Conservation (phyloP, 345 rosid genomes). For the Ailanthus altissimus region DNA sequence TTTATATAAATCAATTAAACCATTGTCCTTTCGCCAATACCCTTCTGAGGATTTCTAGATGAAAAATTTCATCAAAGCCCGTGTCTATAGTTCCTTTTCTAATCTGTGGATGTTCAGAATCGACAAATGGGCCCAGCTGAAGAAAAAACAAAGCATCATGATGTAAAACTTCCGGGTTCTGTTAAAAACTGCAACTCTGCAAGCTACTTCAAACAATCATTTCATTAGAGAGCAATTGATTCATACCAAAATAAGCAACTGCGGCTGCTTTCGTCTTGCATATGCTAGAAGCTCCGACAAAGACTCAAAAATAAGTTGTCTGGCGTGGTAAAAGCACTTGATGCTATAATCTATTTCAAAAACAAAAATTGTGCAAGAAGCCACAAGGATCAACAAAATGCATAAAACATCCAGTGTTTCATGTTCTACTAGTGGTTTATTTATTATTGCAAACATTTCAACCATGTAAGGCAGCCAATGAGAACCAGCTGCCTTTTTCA, state of each 20-base stretch:
- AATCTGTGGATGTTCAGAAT: conserved; percentile 85
- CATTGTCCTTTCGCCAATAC: conserved; percentile 45
- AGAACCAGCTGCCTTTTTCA: not conserved
- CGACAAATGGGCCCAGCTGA: conserved; percentile 93
- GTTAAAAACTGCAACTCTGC: too few relatives aligned
- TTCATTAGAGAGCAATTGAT: not conserved
- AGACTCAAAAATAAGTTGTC: conserved; percentile 92
- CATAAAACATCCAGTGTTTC: not conserved
- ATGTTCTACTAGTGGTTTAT: not conserved
- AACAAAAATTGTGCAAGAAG: not conserved
- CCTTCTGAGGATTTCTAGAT: conserved; percentile 59
- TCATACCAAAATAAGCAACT: conserved; percentile 74
- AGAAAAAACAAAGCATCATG: conserved; percentile 21
- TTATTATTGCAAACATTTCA: not conserved
- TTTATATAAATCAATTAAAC: conserved; percentile 12
- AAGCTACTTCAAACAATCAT: not conserved
- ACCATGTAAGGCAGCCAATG: not conserved
- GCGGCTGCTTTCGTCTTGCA: conserved; percentile 79
- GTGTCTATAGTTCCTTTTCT: conserved; percentile 62
- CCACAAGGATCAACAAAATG: conserved; percentile 16
- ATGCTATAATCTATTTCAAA: conserved; percentile 67
- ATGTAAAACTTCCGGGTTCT: conserved; percentile 13
- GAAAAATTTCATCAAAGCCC: conserved; percentile 71
- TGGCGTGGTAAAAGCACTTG: conserved; percentile 89
- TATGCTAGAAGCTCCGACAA: conserved; percentile 75